phyloP scores from a whole-genome alignment of 78 protist species.

The Creolimax fragrantissima region DNA sequence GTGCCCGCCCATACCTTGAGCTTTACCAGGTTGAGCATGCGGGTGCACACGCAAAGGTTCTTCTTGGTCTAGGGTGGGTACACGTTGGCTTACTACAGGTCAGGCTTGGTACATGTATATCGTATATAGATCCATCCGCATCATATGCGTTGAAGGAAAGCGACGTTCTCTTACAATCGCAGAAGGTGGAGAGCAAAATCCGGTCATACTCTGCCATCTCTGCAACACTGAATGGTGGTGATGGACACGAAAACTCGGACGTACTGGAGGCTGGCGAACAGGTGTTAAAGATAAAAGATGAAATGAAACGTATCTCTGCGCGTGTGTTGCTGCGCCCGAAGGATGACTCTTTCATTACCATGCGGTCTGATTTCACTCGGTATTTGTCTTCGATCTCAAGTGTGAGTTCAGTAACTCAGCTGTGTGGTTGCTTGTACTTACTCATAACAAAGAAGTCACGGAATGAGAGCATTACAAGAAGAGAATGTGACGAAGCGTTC shows the following conservation, averaged over 20 bases:
- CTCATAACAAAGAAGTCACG: no score
- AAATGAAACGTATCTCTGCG: not conserved
- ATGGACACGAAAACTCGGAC: not conserved
- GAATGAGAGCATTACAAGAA: no score
- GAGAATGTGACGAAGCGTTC: not conserved
- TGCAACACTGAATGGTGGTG: not conserved
- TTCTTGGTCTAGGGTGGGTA: not conserved
- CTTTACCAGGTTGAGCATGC: not conserved
- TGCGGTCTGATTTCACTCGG: not conserved
- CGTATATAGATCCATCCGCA: not conserved
- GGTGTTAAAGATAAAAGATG: not conserved
- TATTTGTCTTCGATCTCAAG: not conserved
- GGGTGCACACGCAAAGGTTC: not conserved
- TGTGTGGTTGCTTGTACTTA: not conserved
- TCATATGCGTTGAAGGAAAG: not conserved
- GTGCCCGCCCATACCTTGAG: not conserved
- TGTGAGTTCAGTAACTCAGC: not conserved
- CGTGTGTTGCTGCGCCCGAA: not conserved
- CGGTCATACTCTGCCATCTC: not conserved
- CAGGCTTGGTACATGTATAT: not conserved
- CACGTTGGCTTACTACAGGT: not conserved
- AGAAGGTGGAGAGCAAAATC: not conserved
- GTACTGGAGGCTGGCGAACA: not conserved
- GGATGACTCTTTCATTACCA: not conserved
- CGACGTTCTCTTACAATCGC: not conserved